These are phyloP conservation scores for Hippophae tibetana DNA, from an alignment of 306 rosid genomes.

Conservation along the genomic window DNA sequence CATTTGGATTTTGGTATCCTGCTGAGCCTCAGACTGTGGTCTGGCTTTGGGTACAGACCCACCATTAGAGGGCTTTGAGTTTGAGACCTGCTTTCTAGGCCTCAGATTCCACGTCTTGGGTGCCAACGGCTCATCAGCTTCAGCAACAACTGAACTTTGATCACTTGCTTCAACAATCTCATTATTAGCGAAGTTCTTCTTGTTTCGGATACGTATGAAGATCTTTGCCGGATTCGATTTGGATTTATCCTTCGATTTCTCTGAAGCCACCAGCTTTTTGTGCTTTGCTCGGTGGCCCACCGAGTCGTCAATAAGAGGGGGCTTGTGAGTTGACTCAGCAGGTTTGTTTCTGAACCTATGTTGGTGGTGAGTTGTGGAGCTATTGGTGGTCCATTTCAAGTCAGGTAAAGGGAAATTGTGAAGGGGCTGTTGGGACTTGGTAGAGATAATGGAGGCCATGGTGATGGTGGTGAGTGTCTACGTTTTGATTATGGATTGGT, in stretches of 20 bases:
- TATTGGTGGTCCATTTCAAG: conserved; percentile 23
- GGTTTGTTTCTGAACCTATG: background rate
- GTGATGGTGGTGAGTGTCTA: background rate
- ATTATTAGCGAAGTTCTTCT: background rate
- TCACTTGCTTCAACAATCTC: background rate
- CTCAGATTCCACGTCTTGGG: conserved; percentile 30
- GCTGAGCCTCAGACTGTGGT: background rate
- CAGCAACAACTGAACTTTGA: background rate
- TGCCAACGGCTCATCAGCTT: background rate
- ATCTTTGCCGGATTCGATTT: conserved; percentile 1
- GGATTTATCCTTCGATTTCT: background rate
- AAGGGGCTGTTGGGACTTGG: conserved; percentile 11
- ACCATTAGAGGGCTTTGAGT: conserved; percentile 3
- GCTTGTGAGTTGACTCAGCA: background rate
- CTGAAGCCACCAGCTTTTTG: background rate
- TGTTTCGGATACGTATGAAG: conserved; percentile 5
- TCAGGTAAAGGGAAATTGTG: conserved; percentile 11
- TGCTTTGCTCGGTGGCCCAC: background rate
- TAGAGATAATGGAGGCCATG: conserved; percentile 13
- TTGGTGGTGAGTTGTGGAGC: background rate
- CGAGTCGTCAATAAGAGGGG: background rate
- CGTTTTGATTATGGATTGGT: no score
- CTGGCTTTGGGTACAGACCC: background rate
- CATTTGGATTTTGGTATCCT: background rate
- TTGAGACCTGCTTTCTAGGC: conserved; percentile 20